A percentile compares a stretch with the other conserved stretches of the same genome.
phyloP scores from a whole-genome alignment of 176 grass and related monocot genomes.

The Puccinellia tenuiflora region DNA sequence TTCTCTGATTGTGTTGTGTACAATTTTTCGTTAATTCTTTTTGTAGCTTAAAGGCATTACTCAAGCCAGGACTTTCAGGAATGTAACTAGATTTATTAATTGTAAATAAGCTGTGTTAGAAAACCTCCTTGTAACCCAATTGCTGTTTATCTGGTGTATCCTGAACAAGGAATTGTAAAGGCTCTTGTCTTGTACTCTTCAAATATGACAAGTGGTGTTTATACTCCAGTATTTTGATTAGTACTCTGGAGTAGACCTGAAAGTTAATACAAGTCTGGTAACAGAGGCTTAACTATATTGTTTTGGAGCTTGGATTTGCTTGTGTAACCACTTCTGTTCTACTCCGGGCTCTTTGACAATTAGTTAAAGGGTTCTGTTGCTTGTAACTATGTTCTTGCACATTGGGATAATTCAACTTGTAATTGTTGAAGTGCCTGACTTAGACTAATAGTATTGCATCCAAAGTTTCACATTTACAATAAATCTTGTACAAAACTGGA shows the following conservation, averaged over 20 bases:
- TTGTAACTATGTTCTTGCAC: background rate
- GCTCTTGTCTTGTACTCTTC: background rate
- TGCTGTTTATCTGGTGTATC: conserved; percentile 21
- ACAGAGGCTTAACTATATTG: background rate
- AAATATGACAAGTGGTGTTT: background rate
- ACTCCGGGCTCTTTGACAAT: background rate
- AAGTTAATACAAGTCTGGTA: conserved; percentile 1
- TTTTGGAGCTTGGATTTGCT: conserved; percentile 7
- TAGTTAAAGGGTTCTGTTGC: background rate
- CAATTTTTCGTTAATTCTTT: conserved; percentile 5
- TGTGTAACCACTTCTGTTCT: background rate
- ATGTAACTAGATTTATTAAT: conserved; percentile 32
- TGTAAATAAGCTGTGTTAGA: conserved; percentile 22
- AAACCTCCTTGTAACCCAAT: conserved; percentile 24
- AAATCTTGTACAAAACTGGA: background rate
- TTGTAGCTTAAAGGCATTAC: conserved; percentile 22
- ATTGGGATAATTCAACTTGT: background rate
- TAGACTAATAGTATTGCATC: background rate
- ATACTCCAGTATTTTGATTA: background rate
- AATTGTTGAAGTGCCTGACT: background rate
- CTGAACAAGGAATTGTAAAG: conserved; percentile 20
- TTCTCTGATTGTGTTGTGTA: conserved; percentile 9
- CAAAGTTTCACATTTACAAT: background rate
- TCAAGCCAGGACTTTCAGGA: conserved; percentile 11
- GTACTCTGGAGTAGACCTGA: background rate